Evolutionary conservation across 208 protist genomes (phyloP).

Genomic region (Kentomonas sorsogonicus): DNA sequence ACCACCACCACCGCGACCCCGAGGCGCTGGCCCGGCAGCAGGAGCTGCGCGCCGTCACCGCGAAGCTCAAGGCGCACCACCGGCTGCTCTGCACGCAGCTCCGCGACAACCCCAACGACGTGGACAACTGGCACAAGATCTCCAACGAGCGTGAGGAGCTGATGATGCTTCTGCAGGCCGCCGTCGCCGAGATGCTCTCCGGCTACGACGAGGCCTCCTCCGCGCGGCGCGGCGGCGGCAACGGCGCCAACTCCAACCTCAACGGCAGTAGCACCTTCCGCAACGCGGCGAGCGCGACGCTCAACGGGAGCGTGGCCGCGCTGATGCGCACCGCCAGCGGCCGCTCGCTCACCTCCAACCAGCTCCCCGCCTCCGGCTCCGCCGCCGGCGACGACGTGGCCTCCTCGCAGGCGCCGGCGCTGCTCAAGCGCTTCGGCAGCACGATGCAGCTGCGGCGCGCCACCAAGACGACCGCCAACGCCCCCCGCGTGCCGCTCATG

Average conservation of each 20-base stretch:
- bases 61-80: constrained; percentile 70
- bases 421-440: constrained; percentile 57
- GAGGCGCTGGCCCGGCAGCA: constrained; percentile 41
- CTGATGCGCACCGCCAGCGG: constrained; percentile 10
- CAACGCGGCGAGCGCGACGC: neutral
- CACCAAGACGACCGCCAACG: constrained; percentile 15
- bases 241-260: constrained; percentile 12
- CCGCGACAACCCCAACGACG: constrained; percentile 88
- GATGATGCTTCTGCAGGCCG: constrained; percentile 53
- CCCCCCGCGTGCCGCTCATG: constrained; percentile 56
- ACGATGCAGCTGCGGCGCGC: constrained; percentile 48
- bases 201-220: constrained; percentile 45
- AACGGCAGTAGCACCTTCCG: constrained; percentile 9
- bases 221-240: constrained; percentile 4
- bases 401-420: constrained; percentile 17
- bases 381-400: neutral
- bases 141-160: constrained; percentile 79
- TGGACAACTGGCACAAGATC: constrained; percentile 90
- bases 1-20: neutral
- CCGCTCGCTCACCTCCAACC: constrained; percentile 5
- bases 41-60: constrained; percentile 61
- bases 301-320: neutral
- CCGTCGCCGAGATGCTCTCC: constrained; percentile 65
- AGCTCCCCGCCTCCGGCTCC: neutral
- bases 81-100: constrained; percentile 81